Base-by-base conservation (phyloP, 2,329 filamentous ascomycete genomes). In the Nemania diffusa region DNA sequence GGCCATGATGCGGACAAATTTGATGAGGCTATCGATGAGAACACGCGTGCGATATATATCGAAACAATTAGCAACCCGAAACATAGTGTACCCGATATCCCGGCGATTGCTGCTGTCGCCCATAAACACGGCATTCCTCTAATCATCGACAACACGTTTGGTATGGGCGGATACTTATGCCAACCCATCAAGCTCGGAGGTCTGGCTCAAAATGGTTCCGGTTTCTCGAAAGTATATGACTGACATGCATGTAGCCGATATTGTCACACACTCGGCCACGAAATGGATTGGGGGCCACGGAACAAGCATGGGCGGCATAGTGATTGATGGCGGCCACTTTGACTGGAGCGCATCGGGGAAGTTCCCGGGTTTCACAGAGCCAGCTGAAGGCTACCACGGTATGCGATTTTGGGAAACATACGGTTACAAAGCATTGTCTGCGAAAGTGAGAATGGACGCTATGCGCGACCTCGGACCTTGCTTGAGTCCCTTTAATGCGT, bases 271-370 rank as follows among this genome's bases (percentile, higher is more conserved):
- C 80, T 90, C 87, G 32, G 88, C 88, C 15, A 92, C 89, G 2
- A 92, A 92, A 77, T 92, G 90, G 90, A 91, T 92, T 65, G 90
- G 90, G 55, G 90, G 90, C 27, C 90, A 92, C 75, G 90, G 90
- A 42, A 91, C 90, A 22, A 91, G 90, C 15, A 89, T 92, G 74
- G 90, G 84, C 42, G 90, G 90, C 62, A 83, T 92, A 27, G 84
- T 92, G 13, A 82, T 92, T 57, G 90, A 92, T 78, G 85, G 87
- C 64, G 90, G 90, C 55, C 90, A 90, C 73, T 92, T 92, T 73
- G 88, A 92, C 80, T 92, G 90, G 90, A 88, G 87, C 57, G 89
- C 88, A 73, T 81, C 91, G 65, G 88, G 83, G 24, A 86, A 86
- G 72, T 93, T 92, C 79, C 90, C 91, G 0, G 88, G 91, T 71